These are phyloP conservation scores for Blastobotrys robertii DNA, from an alignment of 805 yeast genomes.

Conservation along the genomic window DNA sequence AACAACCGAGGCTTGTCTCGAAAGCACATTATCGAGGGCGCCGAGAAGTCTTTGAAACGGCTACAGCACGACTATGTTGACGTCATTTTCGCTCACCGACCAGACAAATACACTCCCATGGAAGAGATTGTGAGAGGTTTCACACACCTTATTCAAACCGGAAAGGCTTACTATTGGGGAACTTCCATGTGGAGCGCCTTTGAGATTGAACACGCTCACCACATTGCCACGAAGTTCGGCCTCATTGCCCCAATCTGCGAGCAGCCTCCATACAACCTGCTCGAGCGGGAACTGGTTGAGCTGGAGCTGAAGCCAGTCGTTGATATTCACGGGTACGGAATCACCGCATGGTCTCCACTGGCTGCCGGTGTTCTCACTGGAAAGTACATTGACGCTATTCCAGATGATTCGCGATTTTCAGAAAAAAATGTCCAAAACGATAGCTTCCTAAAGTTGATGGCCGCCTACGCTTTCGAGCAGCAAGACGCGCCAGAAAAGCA, in stretches of 20 bases:
- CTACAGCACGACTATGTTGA: constrained; percentile 26
- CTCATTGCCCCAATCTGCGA: constrained; percentile 27
- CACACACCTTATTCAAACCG: constrained; percentile 24
- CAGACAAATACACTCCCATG: constrained; percentile 23
- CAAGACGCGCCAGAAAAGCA: constrained; percentile 19
- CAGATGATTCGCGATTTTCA: constrained; percentile 10
- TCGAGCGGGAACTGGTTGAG: constrained; percentile 23
- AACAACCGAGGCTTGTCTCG: constrained; percentile 25
- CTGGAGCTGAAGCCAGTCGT: constrained; percentile 23
- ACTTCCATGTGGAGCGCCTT: constrained; percentile 27
- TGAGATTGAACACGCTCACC: constrained; percentile 27
- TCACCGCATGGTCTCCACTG: constrained; percentile 26
- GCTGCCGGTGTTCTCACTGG: constrained; percentile 27
- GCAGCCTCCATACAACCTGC: constrained; percentile 23
- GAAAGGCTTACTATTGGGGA: constrained; percentile 28
- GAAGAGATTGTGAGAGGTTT: constrained; percentile 27
- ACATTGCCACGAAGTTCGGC: constrained; percentile 24
- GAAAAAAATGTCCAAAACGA: constrained; percentile 3
- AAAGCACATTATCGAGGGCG: constrained; percentile 26
- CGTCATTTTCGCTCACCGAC: constrained; percentile 26
- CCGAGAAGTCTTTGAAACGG: constrained; percentile 21
- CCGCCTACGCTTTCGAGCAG: constrained; percentile 13
- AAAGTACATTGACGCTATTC: constrained; percentile 19
- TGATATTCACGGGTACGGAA: constrained; percentile 23
- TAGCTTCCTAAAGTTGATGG: constrained; percentile 7